Base-by-base conservation (phyloP, 108 stramenopile genomes). In the Nitzschia palea region DNA sequence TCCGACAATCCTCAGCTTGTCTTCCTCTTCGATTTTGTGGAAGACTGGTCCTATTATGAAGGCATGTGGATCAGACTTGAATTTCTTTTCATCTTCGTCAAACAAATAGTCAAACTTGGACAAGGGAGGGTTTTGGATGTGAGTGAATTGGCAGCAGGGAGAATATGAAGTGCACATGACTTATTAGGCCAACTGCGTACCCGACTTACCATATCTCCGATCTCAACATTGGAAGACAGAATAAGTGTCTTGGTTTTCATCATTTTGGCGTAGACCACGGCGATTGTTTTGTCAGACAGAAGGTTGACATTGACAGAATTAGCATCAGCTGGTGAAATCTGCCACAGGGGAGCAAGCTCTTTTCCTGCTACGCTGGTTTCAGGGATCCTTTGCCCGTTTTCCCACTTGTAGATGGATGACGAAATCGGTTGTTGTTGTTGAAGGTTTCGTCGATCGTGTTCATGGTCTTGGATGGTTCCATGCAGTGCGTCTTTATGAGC, bases 281-380 rank as follows among this genome's bases (percentile, higher is more conserved):
- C 43, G 28, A 71, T 23, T 2, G 37, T 34, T 8, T 34, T 30
- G 31, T 73, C 62, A 30, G 72, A 65, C 25, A 65, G 20, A n/a
- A 65, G 22, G 48, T 73, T 62, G 1, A 51, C 32, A 34, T 73
- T 73, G 15, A 73, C 53, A 6, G 3, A 29, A 43, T 23, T 22
- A n/a, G 25, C 45, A 17, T 62, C 34, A 8, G 33, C 50, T 17
- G 74, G 74, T 14, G 66, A 59, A 20, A 22, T 45, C 27, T 76
- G 74, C 74, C 74, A 76, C 9, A 67, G 22, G 17, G 74, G 74
- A 22, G 65, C 44, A 32, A 56, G 42, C 10, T 22, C 18, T 25
- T 51, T 34, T n/a, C 35, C 71, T 28, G 53, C 8, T 15, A 15
- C 3, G 12, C 37, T 34, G 37, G 23, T 52, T 31, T 58, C 58